Percentiles rank a stretch among this genome's conserved stretches.
These are phyloP conservation scores for Sugiyamaella neomexicana DNA, from an alignment of 1,139 yeast genomes.

Conservation along the genomic window DNA sequence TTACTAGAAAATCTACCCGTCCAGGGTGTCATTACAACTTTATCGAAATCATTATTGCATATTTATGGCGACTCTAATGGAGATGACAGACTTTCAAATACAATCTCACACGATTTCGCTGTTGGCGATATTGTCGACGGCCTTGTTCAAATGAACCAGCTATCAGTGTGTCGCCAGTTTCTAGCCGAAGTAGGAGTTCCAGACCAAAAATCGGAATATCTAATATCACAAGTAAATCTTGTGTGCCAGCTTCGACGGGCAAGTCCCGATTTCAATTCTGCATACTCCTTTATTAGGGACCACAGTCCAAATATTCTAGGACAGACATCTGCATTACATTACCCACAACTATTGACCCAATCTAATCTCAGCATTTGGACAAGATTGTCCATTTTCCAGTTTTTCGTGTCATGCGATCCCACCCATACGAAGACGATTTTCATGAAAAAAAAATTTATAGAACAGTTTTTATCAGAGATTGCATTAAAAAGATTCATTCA, in stretches of 20 bases:
- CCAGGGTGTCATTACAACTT: conserved; percentile 6
- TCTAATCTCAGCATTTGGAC: conserved; percentile 18
- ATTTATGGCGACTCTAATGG: neutral
- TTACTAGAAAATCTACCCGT: conserved; percentile 7
- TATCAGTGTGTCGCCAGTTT: conserved; percentile 15
- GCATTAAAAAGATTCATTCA: conserved; percentile 16
- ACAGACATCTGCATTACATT: neutral
- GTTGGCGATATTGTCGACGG: conserved; percentile 13
- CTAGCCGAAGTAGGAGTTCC: conserved; percentile 2
- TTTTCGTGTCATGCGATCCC: conserved; percentile 8
- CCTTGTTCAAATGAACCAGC: conserved; percentile 9
- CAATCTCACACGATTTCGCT: conserved; percentile 5
- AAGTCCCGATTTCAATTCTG: neutral
- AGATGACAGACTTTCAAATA: neutral
- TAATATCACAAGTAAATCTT: neutral
- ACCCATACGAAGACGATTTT: conserved; percentile 16
- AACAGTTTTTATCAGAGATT: conserved; percentile 13
- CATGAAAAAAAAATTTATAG: conserved; percentile 12
- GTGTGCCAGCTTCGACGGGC: neutral
- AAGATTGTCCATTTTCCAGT: conserved; percentile 16
- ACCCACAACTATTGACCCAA: conserved; percentile 23
- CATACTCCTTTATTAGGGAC: conserved; percentile 3
- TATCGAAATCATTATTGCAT: conserved; percentile 4
- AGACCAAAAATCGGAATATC: neutral
- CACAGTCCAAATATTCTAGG: neutral